Base-by-base conservation (phyloP, 768 basidiomycete genomes). In the Termitomyces sp. region DNA sequence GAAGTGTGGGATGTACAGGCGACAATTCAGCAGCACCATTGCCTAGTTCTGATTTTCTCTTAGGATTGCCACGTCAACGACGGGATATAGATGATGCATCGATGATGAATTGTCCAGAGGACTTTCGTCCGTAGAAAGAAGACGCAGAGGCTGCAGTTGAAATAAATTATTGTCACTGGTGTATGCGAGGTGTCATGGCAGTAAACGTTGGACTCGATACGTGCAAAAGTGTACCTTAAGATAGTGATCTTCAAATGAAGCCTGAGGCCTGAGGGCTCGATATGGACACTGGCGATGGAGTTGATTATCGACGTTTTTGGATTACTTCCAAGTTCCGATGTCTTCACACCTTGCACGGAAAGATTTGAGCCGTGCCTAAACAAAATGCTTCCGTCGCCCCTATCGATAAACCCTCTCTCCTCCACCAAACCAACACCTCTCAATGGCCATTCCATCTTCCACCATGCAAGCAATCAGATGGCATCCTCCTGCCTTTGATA, bases 401-500 rank as follows among this genome's bases (percentile, higher is more conserved):
- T 11, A 38, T 40, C 51, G 36, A 41, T 41, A 40, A 40, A 20
- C 18, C 9, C n/a, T 33, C n/a, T 32, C 33, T 20, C 16, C 7
- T 11, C 30, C 7, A 45, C 30, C 6, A 5, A 28, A 38, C 14
- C 20, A 52, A 8, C 16, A 33, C 13, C 3, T 30, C 10, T 5
- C 11, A 45, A 61, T 59, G 52, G 16, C 50, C 28, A 26, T 22
- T 20, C 36, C 47, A 35, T 38, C 60, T 48, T 56, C 50, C 11
- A 53, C 40, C 24, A 65, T 65, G 68, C 75, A 70, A 56, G 85
- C 81, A 10, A 72, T 88, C 38, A 77, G 83, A 52, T 87, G 82
- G 79, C 74, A 88, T 62, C 86, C 87, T 24, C 87, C 86, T 14
- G 77, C 82, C 8, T 85, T 81, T 63, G 83, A 90, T 67, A 82